Percentiles rank a stretch among this genome's conserved stretches.
These are phyloP conservation scores for Exophiala sideris DNA, from an alignment of 2,329 filamentous ascomycete species.

Conservation along the genomic window DNA sequence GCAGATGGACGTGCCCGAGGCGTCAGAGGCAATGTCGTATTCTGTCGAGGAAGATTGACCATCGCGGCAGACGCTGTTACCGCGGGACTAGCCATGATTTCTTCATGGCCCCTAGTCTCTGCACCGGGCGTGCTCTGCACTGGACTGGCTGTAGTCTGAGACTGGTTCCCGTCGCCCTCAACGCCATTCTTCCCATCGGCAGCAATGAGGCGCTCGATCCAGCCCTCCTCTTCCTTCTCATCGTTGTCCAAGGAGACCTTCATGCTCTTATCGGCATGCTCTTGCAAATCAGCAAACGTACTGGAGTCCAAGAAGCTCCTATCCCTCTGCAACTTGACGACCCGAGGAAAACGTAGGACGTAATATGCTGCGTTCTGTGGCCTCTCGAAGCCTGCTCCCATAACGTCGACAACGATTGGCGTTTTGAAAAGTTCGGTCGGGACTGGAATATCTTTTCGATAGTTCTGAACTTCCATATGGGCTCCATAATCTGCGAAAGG, in stretches of 20 bases:
- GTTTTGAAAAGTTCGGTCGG: constrained; percentile 54
- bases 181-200: constrained; percentile 40
- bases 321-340: constrained; percentile 75
- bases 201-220: constrained; percentile 59
- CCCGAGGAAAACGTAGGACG: constrained; percentile 71
- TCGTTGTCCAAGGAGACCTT: constrained; percentile 51
- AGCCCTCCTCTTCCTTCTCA: constrained; percentile 58
- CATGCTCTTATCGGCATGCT: constrained; percentile 59
- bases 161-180: neutral
- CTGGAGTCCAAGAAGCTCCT: constrained; percentile 66
- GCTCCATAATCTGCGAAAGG: constrained; percentile 31
- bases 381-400: constrained; percentile 76
- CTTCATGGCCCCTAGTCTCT: neutral
- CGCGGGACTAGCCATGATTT: no score
- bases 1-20: neutral
- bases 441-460: constrained; percentile 35
- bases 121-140: constrained; percentile 1
- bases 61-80: no score
- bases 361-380: constrained; percentile 66
- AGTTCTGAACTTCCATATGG: constrained; percentile 47
- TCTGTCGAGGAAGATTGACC: neutral
- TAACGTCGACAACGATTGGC: constrained; percentile 74
- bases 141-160: constrained; percentile 5
- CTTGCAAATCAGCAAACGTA: constrained; percentile 67
- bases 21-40: neutral